Evolutionary conservation across 2,329 filamentous ascomycete genomes (phyloP).

Genomic region (Fusarium austroafricanum): DNA sequence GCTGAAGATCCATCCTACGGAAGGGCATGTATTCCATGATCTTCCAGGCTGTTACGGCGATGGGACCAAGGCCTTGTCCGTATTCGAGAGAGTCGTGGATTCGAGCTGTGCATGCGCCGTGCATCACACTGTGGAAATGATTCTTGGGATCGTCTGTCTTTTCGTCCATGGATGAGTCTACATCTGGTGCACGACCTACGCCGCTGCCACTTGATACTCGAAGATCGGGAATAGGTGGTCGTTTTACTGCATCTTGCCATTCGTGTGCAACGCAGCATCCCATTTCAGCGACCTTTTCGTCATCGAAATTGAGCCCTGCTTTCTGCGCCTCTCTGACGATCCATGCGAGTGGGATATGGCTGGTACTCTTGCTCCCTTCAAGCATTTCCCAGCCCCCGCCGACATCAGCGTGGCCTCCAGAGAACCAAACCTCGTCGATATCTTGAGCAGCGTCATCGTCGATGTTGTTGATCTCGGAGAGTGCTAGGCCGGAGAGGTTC

Average conservation of each 20-base stretch:
- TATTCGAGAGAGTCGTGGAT: conserved; percentile 80
- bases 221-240: conserved; percentile 49
- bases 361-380: conserved; percentile 69
- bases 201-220: conserved; percentile 41
- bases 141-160: conserved; percentile 38
- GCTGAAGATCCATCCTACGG: conserved; percentile 79
- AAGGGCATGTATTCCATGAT: conserved; percentile 87
- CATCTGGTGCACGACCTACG: conserved; percentile 35
- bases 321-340: conserved; percentile 71
- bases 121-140: conserved; percentile 68
- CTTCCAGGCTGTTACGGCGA: conserved; percentile 75
- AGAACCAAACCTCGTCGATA: conserved; percentile 84
- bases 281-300: conserved; percentile 73
- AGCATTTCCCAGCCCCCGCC: conserved; percentile 79
- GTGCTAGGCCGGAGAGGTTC: conserved; percentile 46
- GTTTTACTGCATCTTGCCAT: conserved; percentile 8
- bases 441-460: conserved; percentile 70
- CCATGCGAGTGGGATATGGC: conserved; percentile 76
- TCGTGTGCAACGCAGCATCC: conserved; percentile 59
- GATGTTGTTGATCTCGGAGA: conserved; percentile 51
- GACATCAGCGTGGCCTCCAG: conserved; percentile 82
- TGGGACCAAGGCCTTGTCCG: conserved; percentile 65
- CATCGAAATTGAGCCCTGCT: conserved; percentile 78
- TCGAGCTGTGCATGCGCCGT: conserved; percentile 63
- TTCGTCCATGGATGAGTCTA: conserved; percentile 33